phyloP scores from a whole-genome alignment of 331 rosid species.

The Cydonia oblonga region DNA sequence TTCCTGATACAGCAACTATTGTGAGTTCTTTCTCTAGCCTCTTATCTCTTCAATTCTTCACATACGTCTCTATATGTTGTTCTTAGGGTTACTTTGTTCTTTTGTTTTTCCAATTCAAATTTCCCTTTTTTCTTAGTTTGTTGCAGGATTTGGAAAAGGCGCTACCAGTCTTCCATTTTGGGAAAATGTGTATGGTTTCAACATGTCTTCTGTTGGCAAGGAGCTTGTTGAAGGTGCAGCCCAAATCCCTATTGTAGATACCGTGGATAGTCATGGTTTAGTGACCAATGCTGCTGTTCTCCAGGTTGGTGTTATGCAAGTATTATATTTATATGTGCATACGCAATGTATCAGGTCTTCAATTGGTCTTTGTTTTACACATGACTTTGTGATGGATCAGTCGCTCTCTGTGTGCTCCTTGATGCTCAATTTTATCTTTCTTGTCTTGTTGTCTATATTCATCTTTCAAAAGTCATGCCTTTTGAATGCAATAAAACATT shows the following conservation, averaged over 20 bases:
- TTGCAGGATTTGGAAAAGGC: constrained; percentile 88
- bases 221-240: constrained; percentile 73
- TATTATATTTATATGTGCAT: background rate
- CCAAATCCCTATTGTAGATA: constrained; percentile 32
- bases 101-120: background rate
- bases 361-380: background rate
- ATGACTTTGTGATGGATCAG: background rate
- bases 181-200: constrained; percentile 70
- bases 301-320: constrained; percentile 44
- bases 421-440: background rate
- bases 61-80: background rate
- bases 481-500: background rate
- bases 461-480: background rate
- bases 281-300: constrained; percentile 61
- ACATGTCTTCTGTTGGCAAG: constrained; percentile 81
- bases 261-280: constrained; percentile 40
- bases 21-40: constrained; percentile 35
- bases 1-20: constrained; percentile 87
- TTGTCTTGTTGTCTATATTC: background rate
- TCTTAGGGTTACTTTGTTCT: background rate
- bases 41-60: background rate
- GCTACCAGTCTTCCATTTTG: constrained; percentile 91
- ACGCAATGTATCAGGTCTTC: background rate
- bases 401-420: background rate
- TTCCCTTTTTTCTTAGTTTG: constrained; percentile 39